A percentile compares a stretch with the other conserved stretches of the same genome.
Conservation (phyloP, 2,329 filamentous ascomycete genomes). For the Sarocladium brachiariae region DNA sequence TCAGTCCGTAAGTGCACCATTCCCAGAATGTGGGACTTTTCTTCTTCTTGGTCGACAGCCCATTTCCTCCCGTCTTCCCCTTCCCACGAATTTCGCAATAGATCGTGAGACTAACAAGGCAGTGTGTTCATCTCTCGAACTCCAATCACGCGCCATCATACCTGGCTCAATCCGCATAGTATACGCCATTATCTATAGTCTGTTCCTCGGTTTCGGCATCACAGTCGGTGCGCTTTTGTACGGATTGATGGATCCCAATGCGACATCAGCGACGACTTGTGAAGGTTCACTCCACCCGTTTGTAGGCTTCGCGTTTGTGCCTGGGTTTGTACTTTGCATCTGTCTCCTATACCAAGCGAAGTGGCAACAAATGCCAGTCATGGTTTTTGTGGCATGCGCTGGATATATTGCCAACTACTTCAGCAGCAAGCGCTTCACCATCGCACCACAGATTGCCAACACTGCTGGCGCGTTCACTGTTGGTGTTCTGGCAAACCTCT, state of each 20-base stretch:
- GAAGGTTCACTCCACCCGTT: slow-evolving; percentile 33
- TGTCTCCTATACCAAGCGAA: slow-evolving; percentile 75
- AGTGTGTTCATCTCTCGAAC: slow-evolving; percentile 48
- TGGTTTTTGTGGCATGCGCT: slow-evolving; percentile 65
- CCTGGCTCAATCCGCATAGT: slow-evolving; percentile 68
- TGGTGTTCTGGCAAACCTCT: slow-evolving; percentile 70
- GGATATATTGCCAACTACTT: slow-evolving; percentile 76
- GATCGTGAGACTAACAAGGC: background rate
- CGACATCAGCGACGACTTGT: slow-evolving; percentile 39
- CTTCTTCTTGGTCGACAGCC: too few species aligned
- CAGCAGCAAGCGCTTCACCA: slow-evolving; percentile 55
- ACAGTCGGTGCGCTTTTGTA: slow-evolving; percentile 60
- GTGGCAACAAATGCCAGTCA: slow-evolving; percentile 72
- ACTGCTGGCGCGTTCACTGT: slow-evolving; percentile 71
- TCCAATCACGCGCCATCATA: slow-evolving; percentile 62
- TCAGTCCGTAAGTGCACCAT: slow-evolving; percentile 40
- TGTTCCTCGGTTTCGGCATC: slow-evolving; percentile 67
- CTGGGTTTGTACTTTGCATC: slow-evolving; percentile 65
- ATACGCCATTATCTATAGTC: slow-evolving; percentile 66
- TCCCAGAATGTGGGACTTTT: too few species aligned
- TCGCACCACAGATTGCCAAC: slow-evolving; percentile 68
- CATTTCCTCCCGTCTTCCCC: too few species aligned
- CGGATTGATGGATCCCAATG: slow-evolving; percentile 50
- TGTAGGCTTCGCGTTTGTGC: slow-evolving; percentile 63
- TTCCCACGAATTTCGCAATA: too few species aligned